These are phyloP conservation scores for Massospora cicadina DNA, from an alignment of 371 early-diverging fungal genomes.

Conservation along the genomic window DNA sequence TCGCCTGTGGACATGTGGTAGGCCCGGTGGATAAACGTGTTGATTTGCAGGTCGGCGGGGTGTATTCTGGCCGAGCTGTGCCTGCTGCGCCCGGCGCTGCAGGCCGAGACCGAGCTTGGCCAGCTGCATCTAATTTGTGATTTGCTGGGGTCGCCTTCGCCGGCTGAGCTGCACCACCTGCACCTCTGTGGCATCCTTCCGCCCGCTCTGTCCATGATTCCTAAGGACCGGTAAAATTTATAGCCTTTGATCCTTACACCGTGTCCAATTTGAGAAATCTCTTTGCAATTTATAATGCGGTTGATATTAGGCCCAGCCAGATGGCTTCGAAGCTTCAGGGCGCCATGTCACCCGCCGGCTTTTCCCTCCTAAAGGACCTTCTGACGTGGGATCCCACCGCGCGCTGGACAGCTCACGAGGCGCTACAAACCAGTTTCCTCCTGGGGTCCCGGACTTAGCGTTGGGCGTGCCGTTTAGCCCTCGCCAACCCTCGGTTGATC, in stretches of 20 bases:
- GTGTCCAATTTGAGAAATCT: neutral
- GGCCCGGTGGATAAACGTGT: neutral
- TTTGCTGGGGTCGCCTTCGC: neutral
- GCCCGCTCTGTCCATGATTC: neutral
- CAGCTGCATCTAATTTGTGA: neutral
- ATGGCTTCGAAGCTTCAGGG: neutral
- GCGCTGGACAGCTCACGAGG: neutral
- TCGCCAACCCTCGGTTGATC: no score
- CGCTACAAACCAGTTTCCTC: neutral
- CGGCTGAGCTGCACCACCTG: neutral
- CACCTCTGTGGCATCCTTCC: neutral
- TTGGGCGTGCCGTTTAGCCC: no score
- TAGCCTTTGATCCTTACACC: neutral
- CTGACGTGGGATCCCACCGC: neutral
- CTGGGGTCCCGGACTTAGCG: no score
- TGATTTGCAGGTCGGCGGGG: neutral
- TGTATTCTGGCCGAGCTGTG: neutral
- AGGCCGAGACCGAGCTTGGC: neutral
- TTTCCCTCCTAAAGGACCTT: neutral
- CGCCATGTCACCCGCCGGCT: neutral
- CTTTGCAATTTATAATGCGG: neutral
- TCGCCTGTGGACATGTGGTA: slow-evolving; percentile 84
- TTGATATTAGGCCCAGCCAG: neutral
- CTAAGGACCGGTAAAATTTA: neutral
- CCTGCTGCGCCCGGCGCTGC: neutral